Percentiles rank a stretch among this genome's conserved stretches.
Conservation (phyloP, 495 filamentous ascomycete genomes). For the Xylona heveae region DNA sequence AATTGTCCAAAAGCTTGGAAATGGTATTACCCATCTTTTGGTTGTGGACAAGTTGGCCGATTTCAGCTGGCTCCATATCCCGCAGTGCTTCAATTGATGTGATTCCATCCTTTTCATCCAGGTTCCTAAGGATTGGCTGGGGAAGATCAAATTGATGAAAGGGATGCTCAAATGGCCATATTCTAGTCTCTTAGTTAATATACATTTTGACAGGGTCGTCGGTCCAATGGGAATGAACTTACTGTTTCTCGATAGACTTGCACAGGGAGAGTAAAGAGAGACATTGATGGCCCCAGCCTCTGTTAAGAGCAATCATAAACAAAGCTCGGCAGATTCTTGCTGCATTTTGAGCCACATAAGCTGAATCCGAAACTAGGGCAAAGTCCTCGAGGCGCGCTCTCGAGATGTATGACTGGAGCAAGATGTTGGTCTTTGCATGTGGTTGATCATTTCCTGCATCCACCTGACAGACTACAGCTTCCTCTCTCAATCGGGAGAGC, state of each 20-base stretch:
- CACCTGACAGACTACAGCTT: conserved; percentile 48
- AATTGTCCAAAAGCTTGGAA: conserved; percentile 63
- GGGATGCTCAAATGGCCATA: conserved; percentile 90
- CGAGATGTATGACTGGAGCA: conserved; percentile 92
- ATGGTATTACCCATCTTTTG: conserved; percentile 64
- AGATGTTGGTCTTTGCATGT: conserved; percentile 84
- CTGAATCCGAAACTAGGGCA: conserved; percentile 70
- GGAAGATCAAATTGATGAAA: conserved; percentile 89
- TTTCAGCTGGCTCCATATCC: conserved; percentile 83
- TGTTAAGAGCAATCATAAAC: conserved; percentile 92
- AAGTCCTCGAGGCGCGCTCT: conserved; percentile 75
- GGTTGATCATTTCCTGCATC: conserved; percentile 53
- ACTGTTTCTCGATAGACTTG: conserved; percentile 82
- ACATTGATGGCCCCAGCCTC: conserved; percentile 88
- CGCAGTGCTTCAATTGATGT: conserved; percentile 59
- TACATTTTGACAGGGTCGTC: no score
- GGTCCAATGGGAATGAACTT: background rate
- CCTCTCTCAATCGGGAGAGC: conserved; percentile 39
- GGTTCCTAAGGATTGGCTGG: conserved; percentile 54
- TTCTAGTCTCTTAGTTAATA: conserved; percentile 14
- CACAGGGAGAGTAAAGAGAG: conserved; percentile 71
- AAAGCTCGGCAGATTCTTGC: conserved; percentile 84
- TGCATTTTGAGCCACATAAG: conserved; percentile 89
- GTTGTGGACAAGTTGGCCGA: conserved; percentile 84
- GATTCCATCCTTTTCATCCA: conserved; percentile 54